Base-by-base conservation (phyloP, 2,329 filamentous ascomycete genomes). In the Decorospora gaudefroyi region DNA sequence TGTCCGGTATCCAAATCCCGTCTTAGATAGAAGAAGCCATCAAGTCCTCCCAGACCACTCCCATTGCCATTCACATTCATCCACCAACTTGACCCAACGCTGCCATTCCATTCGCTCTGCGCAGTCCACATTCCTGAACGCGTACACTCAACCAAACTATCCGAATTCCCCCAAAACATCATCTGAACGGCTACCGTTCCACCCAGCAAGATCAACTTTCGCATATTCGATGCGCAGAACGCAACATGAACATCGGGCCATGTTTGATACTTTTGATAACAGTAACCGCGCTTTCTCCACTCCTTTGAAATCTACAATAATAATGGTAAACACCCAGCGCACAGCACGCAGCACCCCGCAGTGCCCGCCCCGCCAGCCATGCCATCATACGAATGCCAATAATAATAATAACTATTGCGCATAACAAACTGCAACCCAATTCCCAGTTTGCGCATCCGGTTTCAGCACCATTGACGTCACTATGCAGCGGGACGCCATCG, bases 1-100 rank as follows among this genome's bases (percentile, higher is more conserved):
- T 8, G 27, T 29, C 15, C 16, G 7, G 13, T 18, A 11, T 40
- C 15, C 18, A 9, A 8, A 16, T 49, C 36, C 2, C 42, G 40
- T 18, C 46, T 42, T 10, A 41, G 51, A 21, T 48, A 51, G 22
- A 51, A 57, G 31, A 53, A 47, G 7, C 51, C 44, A 17, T 57
- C 31, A 33, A 59, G 57, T 21, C 44, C 49, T 10, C 26, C 23
- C 1, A 55, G 57, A 8, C 55, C 41, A 15, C 38, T 38, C 6
- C 21, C n/a, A n/a, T n/a, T n/a, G n/a, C n/a, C n/a, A 32, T 29
- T 61, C 51, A 55, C 57, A 61, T n/a, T 52, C 49, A 13, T 59
- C 43, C 13, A 59, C 49, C n/a, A 51, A 25, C 16, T 25, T 31
- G 17, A 32, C 34, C 29, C 59, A 27, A 13, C 44, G 33, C 9